Conservation (phyloP, 2,329 filamentous ascomycete genomes). For the Epichloe uncinata region DNA sequence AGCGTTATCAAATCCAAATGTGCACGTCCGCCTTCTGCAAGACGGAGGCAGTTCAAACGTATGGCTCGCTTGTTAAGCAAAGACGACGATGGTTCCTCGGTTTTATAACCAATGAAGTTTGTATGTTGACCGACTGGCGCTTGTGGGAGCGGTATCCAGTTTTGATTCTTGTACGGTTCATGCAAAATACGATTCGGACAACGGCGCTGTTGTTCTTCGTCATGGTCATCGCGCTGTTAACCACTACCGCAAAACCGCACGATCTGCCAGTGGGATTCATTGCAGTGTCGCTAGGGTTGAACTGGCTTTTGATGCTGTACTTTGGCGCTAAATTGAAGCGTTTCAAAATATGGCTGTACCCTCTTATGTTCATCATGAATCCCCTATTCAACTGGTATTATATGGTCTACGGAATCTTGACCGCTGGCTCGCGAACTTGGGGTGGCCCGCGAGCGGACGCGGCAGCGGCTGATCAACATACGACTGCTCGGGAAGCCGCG, state of each 20-base stretch:
- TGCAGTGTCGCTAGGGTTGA: slow-evolving; percentile 78
- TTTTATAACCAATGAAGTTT: slow-evolving; percentile 95
- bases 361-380: slow-evolving; percentile 88
- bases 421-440: slow-evolving; percentile 88
- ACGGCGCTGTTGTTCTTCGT: slow-evolving; percentile 91
- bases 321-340: slow-evolving; percentile 77
- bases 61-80: slow-evolving; percentile 78
- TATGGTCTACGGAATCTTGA: slow-evolving; percentile 95
- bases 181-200: slow-evolving; percentile 92
- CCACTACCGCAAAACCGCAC: slow-evolving; percentile 63
- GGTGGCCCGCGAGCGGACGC: slow-evolving; percentile 87
- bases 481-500: slow-evolving; percentile 70
- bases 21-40: slow-evolving; percentile 97
- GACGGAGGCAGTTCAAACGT: slow-evolving; percentile 89
- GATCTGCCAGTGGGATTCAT: slow-evolving; percentile 90
- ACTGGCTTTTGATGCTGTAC: slow-evolving; percentile 93
- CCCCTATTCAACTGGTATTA: slow-evolving; percentile 98
- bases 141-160: slow-evolving; percentile 87
- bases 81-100: slow-evolving; percentile 91
- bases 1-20: slow-evolving; percentile 93
- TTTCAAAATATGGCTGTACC: slow-evolving; percentile 92
- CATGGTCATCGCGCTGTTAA: slow-evolving; percentile 75
- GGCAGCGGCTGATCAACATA: slow-evolving; percentile 60
- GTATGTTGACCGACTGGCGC: slow-evolving; percentile 90
- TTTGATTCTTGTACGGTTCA: slow-evolving; percentile 73